Base-by-base conservation (phyloP, 768 basidiomycete genomes). In the Termitomyces titanicus region DNA sequence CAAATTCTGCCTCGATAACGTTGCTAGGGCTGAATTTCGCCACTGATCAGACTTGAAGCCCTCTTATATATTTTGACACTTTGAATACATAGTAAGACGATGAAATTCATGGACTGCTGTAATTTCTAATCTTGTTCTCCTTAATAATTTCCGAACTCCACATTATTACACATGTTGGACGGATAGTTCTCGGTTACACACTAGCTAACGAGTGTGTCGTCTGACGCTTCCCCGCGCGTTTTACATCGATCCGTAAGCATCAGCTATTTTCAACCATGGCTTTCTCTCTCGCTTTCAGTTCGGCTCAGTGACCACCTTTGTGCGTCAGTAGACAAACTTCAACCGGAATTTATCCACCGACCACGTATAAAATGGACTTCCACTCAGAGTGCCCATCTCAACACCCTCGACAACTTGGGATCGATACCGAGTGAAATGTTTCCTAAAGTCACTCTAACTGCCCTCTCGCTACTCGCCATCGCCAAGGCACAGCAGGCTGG, bases 401-500 rank as follows among this genome's bases (percentile, higher is more conserved):
- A 4, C n/a, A 27, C 17, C 18, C 20, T 18, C 10, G 20, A 33
- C 18, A 34, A 33, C 44, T 18, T 13, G n/a, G 5, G 18, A 31
- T 22, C 24, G 34, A 35, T 15, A 1, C 17, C 42, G 25, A 10
- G 43, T 27, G 2, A 4, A 44, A 44, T 44, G 43, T 44, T 44
- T 24, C 24, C 47, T 17, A 49, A 37, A 49, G 24, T 52, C 35
- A 54, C 63, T 59, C 69, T 70, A 37, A 46, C 64, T 55, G 57
- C 64, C 20, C 63, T 67, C 49, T 54, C 70, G 17, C 55, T 71
- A 47, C 60, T 68, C 62, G 62, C 76, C 44, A 63, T 69, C 54
- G 73, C 61, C n/a, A 66, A 66, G 58, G 78, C 66, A 57, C 79
- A 81, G 64, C 74, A 77, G 58, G 70, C 70, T 59, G 80, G 79